Conservation (phyloP, 2,329 filamentous ascomycete species). For the Mariannaea sp. region DNA sequence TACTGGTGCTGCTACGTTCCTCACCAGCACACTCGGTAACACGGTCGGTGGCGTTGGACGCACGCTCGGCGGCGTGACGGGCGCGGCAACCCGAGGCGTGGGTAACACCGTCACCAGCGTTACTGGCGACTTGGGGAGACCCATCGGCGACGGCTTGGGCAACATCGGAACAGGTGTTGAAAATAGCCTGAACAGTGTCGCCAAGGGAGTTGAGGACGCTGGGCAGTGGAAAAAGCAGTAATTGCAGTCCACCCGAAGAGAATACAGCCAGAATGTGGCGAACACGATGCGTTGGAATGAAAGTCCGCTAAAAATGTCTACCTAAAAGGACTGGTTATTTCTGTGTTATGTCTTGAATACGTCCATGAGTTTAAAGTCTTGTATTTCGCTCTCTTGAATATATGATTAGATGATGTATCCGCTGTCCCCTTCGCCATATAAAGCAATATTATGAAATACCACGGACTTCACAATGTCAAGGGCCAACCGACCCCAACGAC, state of each 20-base stretch:
- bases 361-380: too few relatives aligned
- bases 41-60: conserved; percentile 47
- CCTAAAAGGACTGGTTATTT: too few relatives aligned
- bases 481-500: too few relatives aligned
- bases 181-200: conserved; percentile 53
- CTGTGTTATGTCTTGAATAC: too few relatives aligned
- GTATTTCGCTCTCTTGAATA: too few relatives aligned
- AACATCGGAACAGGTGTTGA: conserved; percentile 59
- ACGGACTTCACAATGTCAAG: too few relatives aligned
- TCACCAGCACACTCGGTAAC: conserved; percentile 49
- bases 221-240: conserved; percentile 58
- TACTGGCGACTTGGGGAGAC: conserved; percentile 58
- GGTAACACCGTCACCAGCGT: conserved; percentile 60
- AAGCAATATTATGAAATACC: too few relatives aligned
- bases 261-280: not conserved
- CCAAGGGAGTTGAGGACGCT: conserved; percentile 61
- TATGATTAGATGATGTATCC: too few relatives aligned
- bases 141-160: conserved; percentile 60
- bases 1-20: conserved; percentile 45
- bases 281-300: not conserved
- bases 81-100: conserved; percentile 60
- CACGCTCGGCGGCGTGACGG: conserved; percentile 49
- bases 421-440: too few relatives aligned
- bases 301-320: too few relatives aligned
- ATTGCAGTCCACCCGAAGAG: not conserved